These are phyloP conservation scores for Lenwebbia sp. DNA, from an alignment of 345 rosid genomes.

Conservation along the genomic window DNA sequence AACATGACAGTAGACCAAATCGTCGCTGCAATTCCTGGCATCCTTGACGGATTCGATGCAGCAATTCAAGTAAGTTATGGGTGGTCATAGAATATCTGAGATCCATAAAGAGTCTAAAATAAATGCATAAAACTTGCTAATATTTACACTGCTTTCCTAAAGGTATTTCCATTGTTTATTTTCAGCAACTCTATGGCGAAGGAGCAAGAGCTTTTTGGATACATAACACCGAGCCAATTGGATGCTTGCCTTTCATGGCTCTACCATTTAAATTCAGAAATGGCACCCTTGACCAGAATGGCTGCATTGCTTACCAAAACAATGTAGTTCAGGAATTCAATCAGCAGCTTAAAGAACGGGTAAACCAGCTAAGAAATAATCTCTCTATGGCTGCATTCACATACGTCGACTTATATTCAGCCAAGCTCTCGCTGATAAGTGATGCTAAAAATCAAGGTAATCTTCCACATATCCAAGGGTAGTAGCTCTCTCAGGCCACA, in stretches of 20 bases:
- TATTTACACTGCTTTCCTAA: not conserved
- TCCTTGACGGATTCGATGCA: slow-evolving; percentile 15
- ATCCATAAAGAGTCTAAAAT: not conserved
- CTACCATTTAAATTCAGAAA: slow-evolving; percentile 2
- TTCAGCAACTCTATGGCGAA: slow-evolving; percentile 18
- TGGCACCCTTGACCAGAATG: slow-evolving; percentile 21
- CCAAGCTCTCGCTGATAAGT: slow-evolving; percentile 25
- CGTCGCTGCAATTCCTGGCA: slow-evolving; percentile 12
- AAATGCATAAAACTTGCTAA: not conserved
- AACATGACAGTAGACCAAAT: slow-evolving; percentile 23
- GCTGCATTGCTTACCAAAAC: slow-evolving; percentile 25
- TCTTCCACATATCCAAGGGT: not conserved
- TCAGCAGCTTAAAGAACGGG: slow-evolving; percentile 12
- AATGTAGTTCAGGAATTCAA: slow-evolving; percentile 27
- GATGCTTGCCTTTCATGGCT: slow-evolving; percentile 36
- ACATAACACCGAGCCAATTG: slow-evolving; percentile 43
- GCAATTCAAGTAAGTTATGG: slow-evolving; percentile 22
- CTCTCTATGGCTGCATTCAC: slow-evolving; percentile 22
- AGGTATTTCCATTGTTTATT: not conserved
- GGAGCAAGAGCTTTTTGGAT: slow-evolving; percentile 50
- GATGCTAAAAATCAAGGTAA: not conserved
- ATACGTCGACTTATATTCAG: slow-evolving; percentile 28
- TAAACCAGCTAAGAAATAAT: slow-evolving; percentile 8
- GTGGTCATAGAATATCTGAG: not conserved
- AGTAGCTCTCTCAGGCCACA: not conserved